Conservation (phyloP, 2,329 filamentous ascomycete genomes). For the Cadophora luteo-olivacea region DNA sequence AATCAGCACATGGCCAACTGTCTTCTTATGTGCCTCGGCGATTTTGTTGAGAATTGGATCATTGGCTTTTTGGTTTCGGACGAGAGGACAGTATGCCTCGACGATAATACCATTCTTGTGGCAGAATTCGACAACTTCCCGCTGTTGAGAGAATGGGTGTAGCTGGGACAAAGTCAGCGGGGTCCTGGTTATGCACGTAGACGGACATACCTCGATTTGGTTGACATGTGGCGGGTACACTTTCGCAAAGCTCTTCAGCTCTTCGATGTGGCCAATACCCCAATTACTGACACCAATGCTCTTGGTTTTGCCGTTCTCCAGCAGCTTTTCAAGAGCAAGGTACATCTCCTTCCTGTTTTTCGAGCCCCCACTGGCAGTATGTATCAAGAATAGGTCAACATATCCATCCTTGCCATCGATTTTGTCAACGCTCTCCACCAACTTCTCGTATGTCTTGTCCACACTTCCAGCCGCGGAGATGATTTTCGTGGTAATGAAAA, state of each 20-base stretch:
- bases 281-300: slow-evolving; percentile 79
- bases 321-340: slow-evolving; percentile 67
- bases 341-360: slow-evolving; percentile 66
- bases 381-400: slow-evolving; percentile 75
- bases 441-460: slow-evolving; percentile 64
- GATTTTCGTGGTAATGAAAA: slow-evolving; percentile 78
- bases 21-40: slow-evolving; percentile 64
- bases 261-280: slow-evolving; percentile 70
- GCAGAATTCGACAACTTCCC: slow-evolving; percentile 58
- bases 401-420: slow-evolving; percentile 65
- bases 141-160: slow-evolving; percentile 71
- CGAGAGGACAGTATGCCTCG: slow-evolving; percentile 59
- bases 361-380: slow-evolving; percentile 63
- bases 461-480: slow-evolving; percentile 57
- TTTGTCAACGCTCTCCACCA: slow-evolving; percentile 67
- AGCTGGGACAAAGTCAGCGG: slow-evolving; percentile 71
- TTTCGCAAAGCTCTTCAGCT: slow-evolving; percentile 69
- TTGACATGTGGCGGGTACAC: slow-evolving; percentile 75
- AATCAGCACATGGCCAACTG: slow-evolving; percentile 70
- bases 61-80: slow-evolving; percentile 67
- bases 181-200: slow-evolving; percentile 53
- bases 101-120: slow-evolving; percentile 56
- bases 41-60: slow-evolving; percentile 63
- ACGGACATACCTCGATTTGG: slow-evolving; percentile 68
- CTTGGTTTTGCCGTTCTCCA: slow-evolving; percentile 64